phyloP scores from a whole-genome alignment of 1,139 yeast genomes.

The Zygotorulaspora mrakii region DNA sequence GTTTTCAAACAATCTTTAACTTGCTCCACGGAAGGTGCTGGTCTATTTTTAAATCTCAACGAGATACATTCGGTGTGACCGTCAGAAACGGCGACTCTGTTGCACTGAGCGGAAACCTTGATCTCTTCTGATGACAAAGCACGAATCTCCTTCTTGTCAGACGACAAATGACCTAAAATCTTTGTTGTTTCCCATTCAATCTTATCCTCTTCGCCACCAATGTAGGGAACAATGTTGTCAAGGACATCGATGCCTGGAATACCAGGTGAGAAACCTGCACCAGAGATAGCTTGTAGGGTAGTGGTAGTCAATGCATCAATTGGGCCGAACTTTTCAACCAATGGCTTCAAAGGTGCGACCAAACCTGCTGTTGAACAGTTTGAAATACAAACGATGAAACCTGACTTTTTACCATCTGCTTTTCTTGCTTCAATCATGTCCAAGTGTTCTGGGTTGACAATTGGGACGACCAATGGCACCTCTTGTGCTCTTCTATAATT shows the following conservation, averaged over 20 bases:
- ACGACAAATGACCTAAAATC: constrained; percentile 64
- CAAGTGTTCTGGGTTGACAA: constrained; percentile 91
- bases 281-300: constrained; percentile 95
- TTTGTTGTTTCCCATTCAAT: constrained; percentile 98
- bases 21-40: constrained; percentile 80
- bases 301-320: constrained; percentile 82
- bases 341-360: constrained; percentile 93
- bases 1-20: constrained; percentile 66
- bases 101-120: constrained; percentile 92
- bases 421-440: constrained; percentile 62
- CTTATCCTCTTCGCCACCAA: constrained; percentile 96
- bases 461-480: constrained; percentile 94
- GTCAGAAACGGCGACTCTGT: constrained; percentile 93
- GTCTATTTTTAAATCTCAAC: constrained; percentile 72
- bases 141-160: constrained; percentile 54
- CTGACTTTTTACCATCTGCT: constrained; percentile 57
- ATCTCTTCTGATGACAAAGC: constrained; percentile 66
- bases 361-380: constrained; percentile 98
- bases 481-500: constrained; percentile 85
- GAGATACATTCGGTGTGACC: constrained; percentile 98
- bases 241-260: constrained; percentile 91
- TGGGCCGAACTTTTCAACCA: constrained; percentile 85
- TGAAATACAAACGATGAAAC: constrained; percentile 89
- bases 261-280: constrained; percentile 98
- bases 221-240: constrained; percentile 92